Base-by-base conservation (phyloP, 208 protist genomes). In the Acanthamoeba lenticulata region DNA sequence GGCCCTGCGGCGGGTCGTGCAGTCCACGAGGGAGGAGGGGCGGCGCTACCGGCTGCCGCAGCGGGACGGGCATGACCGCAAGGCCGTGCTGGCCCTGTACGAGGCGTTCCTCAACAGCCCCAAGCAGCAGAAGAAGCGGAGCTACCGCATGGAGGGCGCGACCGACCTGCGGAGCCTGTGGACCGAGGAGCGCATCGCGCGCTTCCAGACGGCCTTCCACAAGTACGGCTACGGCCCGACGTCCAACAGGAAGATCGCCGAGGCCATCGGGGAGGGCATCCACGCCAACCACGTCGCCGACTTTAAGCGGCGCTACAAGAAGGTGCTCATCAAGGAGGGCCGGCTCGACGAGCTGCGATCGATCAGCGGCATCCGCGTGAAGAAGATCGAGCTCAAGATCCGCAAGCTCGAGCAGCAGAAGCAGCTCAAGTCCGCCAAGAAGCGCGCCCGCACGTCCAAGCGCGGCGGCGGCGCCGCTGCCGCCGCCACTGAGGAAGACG, bases 281-380 rank as follows among this genome's bases (percentile, higher is more conserved):
- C 83, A 90, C 36, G 34, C 83, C 83, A 90, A 90, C 55, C 83
- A 90, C 52, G 83, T 90, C 6, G 44, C 83, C 47, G n/a, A 90
- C 83, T 90, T 90, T 34, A 90, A 90, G 83, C 49, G 38, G 6
- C 44, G 38, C 7, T 90, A 90, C 83, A 90, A 90, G 83, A 36
- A 45, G 34, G 45, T 86, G 74, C 74, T 86, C 19, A 86, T 74
- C 34, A 74, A 74, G 65, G 65, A 74, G 65, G 65, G 65, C 65
- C 65, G 65, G 65, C 29, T 74, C 15, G 65, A 74, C 65, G 65
- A 74, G 65, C 65, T 74, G 11, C 29, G 38, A 24, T 74, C 65
- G 32, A 74, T 74, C 65, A 34, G 34, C 32, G 65, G 65, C 65
- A 74, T 74, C 65, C 65, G 65, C 65, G 27, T 74, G 65, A 74